Conservation (phyloP, 257 asterid genomes). For the Rubia yunnanensis region DNA sequence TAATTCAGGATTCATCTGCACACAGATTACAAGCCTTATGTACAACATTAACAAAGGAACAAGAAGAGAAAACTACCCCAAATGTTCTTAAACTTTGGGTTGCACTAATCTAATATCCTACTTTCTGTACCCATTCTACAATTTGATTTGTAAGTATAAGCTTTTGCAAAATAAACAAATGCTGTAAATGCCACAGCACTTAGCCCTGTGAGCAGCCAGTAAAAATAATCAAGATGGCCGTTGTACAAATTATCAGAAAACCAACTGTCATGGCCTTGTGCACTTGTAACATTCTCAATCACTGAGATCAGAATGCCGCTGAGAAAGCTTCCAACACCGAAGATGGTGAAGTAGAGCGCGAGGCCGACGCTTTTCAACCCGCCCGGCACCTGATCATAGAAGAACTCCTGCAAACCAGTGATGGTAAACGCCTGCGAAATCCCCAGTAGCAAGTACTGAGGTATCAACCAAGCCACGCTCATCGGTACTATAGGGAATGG, state of each 20-base stretch:
- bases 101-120: not conserved
- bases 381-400: slow-evolving; percentile 28
- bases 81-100: not conserved
- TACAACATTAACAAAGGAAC: not conserved
- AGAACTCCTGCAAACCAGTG: slow-evolving; percentile 28
- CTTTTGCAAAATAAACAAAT: slow-evolving; percentile 10
- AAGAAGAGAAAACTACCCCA: not conserved
- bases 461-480: slow-evolving; percentile 27
- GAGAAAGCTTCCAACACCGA: slow-evolving; percentile 20
- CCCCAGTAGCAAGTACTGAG: slow-evolving; percentile 22
- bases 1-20: not conserved
- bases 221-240: slow-evolving; percentile 18
- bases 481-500: slow-evolving; percentile 14
- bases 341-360: slow-evolving; percentile 20
- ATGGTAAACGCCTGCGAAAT: slow-evolving; percentile 15
- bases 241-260: slow-evolving; percentile 15
- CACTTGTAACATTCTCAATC: slow-evolving; percentile 9
- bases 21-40: not conserved
- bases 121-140: not conserved
- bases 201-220: slow-evolving; percentile 16
- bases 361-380: slow-evolving; percentile 22
- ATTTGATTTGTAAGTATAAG: slow-evolving; percentile 3
- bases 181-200: slow-evolving; percentile 1
- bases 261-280: slow-evolving; percentile 11
- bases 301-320: slow-evolving; percentile 23